Evolutionary conservation across 768 basidiomycete genomes (phyloP).

Genomic region (Termitomyces sp.): DNA sequence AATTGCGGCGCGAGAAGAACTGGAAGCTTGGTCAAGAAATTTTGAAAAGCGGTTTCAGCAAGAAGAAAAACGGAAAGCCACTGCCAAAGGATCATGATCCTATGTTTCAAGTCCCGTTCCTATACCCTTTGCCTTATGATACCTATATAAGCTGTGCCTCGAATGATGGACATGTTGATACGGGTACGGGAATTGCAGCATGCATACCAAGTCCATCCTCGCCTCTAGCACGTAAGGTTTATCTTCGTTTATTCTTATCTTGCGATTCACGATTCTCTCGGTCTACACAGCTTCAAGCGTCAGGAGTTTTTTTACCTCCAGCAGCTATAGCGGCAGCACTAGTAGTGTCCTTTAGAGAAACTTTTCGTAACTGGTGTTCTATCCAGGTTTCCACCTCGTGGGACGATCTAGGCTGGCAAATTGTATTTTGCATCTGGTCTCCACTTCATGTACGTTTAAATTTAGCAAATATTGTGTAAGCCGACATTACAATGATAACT

Average conservation of each 20-base stretch:
- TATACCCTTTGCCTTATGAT: not conserved
- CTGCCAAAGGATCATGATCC: not conserved
- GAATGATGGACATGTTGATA: not conserved
- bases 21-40: not conserved
- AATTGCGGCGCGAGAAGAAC: not conserved
- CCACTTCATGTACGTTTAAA: too few species aligned
- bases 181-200: not conserved
- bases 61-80: too few species aligned
- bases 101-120: not conserved
- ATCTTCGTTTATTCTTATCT: not conserved
- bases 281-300: not conserved
- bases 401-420: too few species aligned
- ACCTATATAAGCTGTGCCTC: not conserved
- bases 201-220: not conserved
- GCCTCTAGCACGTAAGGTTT: too few species aligned
- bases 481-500: too few species aligned
- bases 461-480: too few species aligned
- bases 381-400: too few species aligned
- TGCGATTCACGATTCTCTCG: not conserved
- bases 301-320: not conserved
- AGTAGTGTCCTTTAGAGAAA: too few species aligned
- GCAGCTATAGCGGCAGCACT: not conserved
- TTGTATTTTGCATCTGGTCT: too few species aligned
- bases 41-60: too few species aligned
- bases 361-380: too few species aligned